Base-by-base conservation (phyloP, 129 eudicot species). In the Flaveria linearis region DNA sequence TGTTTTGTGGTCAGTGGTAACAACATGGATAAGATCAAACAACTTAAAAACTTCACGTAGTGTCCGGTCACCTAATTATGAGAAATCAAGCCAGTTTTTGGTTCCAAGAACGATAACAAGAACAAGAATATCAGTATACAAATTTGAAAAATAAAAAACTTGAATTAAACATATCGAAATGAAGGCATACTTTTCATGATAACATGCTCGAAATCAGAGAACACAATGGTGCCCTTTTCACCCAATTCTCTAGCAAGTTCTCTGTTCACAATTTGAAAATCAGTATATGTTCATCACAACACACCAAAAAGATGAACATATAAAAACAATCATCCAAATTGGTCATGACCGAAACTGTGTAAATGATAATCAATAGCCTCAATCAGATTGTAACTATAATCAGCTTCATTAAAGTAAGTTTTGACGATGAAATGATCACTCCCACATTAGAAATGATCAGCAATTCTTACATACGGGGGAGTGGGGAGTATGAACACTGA, bases 241-340 rank as follows among this genome's bases (percentile, higher is more conserved):
- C 88, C 97, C 96, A 91, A 80, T 77, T 70, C 97, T 84, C 68
- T 83, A 47, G 97, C 98, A 82, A 93, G 93, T 67, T 91, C 98
- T 20, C 98, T 94, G 91, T 67, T 45, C 33, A 86, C 22, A 45
- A 66, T 74, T 72, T n/a, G 9, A 79, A 72, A 71, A 47, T 10
- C 75, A 75, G 2, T 36, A 60, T 22, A 52, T 51, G 60, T 49
- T 70, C 36, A 36, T 26, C 45, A 76, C 9, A 76, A 50, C 47
- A 53, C 68, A 53, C 14, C 69, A 66, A 55, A 52, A 39, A 7
- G 17, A 30, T 17, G 25, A 53, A 8, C 39, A 75, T 5, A 49
- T 64, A 20, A 6, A 64, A 65, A 13, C 1, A 50, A 65, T 7
- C 63, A 30, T 33, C 20, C 3, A 22, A 67, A 30, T 15, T 5